phyloP scores from a whole-genome alignment of 2,329 filamentous ascomycete species.

The Diaporthe nobilis region DNA sequence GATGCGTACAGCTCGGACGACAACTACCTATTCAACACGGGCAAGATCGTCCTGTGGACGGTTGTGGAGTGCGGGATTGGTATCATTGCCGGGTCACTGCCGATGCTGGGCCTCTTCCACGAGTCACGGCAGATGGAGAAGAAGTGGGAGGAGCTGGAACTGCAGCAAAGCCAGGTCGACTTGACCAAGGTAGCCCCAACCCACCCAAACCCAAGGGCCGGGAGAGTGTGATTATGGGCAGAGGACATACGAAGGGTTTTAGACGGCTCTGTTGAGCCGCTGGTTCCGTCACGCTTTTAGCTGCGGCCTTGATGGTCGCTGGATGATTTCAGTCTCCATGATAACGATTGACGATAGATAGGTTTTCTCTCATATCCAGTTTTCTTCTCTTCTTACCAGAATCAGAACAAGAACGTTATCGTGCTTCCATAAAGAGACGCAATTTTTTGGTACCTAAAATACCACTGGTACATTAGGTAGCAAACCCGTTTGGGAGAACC shows the following conservation, averaged over 20 bases:
- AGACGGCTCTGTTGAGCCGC: background rate
- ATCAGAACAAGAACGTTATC: background rate
- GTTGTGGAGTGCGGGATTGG: constrained; percentile 40
- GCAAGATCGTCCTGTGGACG: constrained; percentile 42
- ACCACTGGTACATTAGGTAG: background rate
- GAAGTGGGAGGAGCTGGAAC: constrained; percentile 38
- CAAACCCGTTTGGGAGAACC: background rate
- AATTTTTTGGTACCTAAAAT: background rate
- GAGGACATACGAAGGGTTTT: background rate
- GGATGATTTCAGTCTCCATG: constrained; percentile 20
- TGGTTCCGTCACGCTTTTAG: background rate
- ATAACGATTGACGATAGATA: constrained; percentile 25
- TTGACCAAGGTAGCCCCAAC: constrained; percentile 16
- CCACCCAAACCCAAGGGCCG: constrained; percentile 2
- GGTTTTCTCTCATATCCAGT: background rate
- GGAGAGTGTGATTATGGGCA: background rate
- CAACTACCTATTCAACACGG: constrained; percentile 41
- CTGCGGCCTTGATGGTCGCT: constrained; percentile 29
- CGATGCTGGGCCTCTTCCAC: constrained; percentile 35
- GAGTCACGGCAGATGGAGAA: constrained; percentile 1
- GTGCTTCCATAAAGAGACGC: too few species aligned
- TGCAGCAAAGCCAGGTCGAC: constrained; percentile 37
- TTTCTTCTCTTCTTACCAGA: background rate
- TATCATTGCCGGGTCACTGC: constrained; percentile 40
- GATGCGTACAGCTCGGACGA: constrained; percentile 40